Evolutionary conservation across 2,329 filamentous ascomycete species (phyloP).

Genomic region (Penicillium oxalicum): DNA sequence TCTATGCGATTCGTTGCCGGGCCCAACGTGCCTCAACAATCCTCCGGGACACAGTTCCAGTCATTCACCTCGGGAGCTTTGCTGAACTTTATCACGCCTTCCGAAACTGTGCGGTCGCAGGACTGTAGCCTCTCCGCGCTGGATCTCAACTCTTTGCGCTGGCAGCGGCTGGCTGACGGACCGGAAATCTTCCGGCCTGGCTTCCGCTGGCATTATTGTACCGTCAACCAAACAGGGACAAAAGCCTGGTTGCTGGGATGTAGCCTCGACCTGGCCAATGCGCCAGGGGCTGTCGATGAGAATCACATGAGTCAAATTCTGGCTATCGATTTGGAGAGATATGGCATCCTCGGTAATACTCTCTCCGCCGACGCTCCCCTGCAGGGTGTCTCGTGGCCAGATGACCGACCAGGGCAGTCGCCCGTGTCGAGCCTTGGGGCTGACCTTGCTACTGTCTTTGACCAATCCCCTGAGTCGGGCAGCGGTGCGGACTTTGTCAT

Average conservation of each 20-base stretch:
- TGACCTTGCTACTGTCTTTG: constrained; percentile 81
- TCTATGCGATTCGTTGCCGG: constrained; percentile 86
- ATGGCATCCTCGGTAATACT: constrained; percentile 82
- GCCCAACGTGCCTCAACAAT: constrained; percentile 77
- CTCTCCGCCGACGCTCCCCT: constrained; percentile 51
- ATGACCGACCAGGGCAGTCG: constrained; percentile 49
- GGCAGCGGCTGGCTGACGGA: constrained; percentile 92
- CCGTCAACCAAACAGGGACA: constrained; percentile 88
- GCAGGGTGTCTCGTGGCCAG: constrained; percentile 44
- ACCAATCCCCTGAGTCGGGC: constrained; percentile 73
- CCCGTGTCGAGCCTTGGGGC: constrained; percentile 64
- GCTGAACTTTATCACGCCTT: constrained; percentile 89
- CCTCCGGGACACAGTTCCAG: constrained; percentile 90
- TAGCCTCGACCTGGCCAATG: constrained; percentile 65
- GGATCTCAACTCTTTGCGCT: constrained; percentile 78
- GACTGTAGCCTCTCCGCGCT: constrained; percentile 88
- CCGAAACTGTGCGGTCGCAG: constrained; percentile 74
- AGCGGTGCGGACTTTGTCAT: constrained; percentile 88
- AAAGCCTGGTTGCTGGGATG: constrained; percentile 97
- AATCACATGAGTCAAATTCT: constrained; percentile 94
- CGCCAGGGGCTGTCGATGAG: constrained; percentile 66
- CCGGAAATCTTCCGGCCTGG: constrained; percentile 85
- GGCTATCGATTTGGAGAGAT: constrained; percentile 84
- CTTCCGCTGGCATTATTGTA: constrained; percentile 99
- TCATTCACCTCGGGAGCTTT: constrained; percentile 88